A percentile compares a stretch with the other conserved stretches of the same genome.
phyloP scores from a whole-genome alignment of 352 stramenopile genomes.

The Lagenidium sp. region DNA sequence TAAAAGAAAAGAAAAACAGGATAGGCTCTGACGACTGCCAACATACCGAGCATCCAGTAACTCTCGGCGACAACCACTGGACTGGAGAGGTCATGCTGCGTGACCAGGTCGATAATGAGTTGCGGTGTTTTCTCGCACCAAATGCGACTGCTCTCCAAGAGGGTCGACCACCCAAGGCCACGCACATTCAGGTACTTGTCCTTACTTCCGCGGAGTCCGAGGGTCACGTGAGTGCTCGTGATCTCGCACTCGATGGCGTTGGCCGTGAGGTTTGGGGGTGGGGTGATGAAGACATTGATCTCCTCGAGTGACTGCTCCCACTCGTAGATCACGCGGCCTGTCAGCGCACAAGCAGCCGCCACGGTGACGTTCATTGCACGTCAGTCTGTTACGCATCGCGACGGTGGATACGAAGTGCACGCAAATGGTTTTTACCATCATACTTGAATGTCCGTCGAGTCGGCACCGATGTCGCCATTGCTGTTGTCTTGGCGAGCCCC shows the following conservation, averaged over 20 bases:
- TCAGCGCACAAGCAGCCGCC: too few relatives aligned
- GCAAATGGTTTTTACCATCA: slow-evolving; percentile 29
- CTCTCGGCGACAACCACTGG: slow-evolving; percentile 92
- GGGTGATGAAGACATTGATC: slow-evolving; percentile 93
- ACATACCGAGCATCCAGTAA: slow-evolving; percentile 92
- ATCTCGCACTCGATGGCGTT: slow-evolving; percentile 88
- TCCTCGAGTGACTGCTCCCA: slow-evolving; percentile 96
- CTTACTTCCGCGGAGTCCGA: slow-evolving; percentile 84
- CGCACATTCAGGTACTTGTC: slow-evolving; percentile 91
- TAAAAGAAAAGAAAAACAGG: too few relatives aligned
- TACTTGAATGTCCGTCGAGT: slow-evolving; percentile 61
- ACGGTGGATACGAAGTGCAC: too few relatives aligned
- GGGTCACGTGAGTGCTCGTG: slow-evolving; percentile 71
- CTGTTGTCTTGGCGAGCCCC: too few relatives aligned
- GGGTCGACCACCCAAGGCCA: too few relatives aligned
- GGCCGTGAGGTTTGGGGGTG: slow-evolving; percentile 77
- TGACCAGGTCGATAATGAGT: background rate
- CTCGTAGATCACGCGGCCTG: slow-evolving; percentile 90
- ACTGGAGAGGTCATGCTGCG: slow-evolving; percentile 86
- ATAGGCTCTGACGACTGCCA: background rate
- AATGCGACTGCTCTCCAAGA: background rate
- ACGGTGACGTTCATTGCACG: too few relatives aligned
- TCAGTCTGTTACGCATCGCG: too few relatives aligned
- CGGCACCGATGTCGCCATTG: slow-evolving; percentile 26
- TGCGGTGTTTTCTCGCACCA: background rate